Evolutionary conservation across 768 basidiomycete genomes (phyloP).

Genomic region (Calocybe indica): DNA sequence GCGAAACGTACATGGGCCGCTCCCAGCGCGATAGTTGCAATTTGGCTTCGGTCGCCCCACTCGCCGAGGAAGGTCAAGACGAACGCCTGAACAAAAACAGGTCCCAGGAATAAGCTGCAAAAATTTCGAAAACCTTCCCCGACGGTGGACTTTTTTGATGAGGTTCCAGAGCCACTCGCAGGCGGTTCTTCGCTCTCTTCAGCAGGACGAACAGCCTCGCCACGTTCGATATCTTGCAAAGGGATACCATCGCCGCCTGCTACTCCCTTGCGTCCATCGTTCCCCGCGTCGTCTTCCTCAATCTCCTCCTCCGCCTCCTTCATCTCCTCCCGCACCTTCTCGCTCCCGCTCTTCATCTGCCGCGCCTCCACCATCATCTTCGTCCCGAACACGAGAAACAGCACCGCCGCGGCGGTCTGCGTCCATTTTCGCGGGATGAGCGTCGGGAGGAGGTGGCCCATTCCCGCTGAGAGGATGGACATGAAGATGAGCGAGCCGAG

Average conservation of each 20-base stretch:
- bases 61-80: slow-evolving; percentile 96
- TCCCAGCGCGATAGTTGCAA: slow-evolving; percentile 92
- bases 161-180: slow-evolving; percentile 9
- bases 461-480: slow-evolving; percentile 89
- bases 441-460: slow-evolving; percentile 85
- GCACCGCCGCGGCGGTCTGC: slow-evolving; percentile 64
- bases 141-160: slow-evolving; percentile 15
- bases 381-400: slow-evolving; percentile 87
- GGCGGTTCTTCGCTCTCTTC: slow-evolving; percentile 11
- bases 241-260: too few species aligned
- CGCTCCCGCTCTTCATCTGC: slow-evolving; percentile 70
- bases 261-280: slow-evolving; percentile 20
- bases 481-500: slow-evolving; percentile 85
- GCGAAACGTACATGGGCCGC: slow-evolving; percentile 77
- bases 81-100: slow-evolving; percentile 94
- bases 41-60: slow-evolving; percentile 98
- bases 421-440: slow-evolving; percentile 74
- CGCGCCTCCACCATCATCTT: slow-evolving; percentile 87
- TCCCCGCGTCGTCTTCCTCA: slow-evolving; percentile 64
- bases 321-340: slow-evolving; percentile 92
- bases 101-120: slow-evolving; percentile 76
- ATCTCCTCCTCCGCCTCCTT: slow-evolving; percentile 95
- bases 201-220: slow-evolving; percentile 20
- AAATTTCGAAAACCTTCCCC: slow-evolving; percentile 75
- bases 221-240: slow-evolving; percentile 60